Base-by-base conservation (phyloP, 345 rosid species). In the Salix dunnii region DNA sequence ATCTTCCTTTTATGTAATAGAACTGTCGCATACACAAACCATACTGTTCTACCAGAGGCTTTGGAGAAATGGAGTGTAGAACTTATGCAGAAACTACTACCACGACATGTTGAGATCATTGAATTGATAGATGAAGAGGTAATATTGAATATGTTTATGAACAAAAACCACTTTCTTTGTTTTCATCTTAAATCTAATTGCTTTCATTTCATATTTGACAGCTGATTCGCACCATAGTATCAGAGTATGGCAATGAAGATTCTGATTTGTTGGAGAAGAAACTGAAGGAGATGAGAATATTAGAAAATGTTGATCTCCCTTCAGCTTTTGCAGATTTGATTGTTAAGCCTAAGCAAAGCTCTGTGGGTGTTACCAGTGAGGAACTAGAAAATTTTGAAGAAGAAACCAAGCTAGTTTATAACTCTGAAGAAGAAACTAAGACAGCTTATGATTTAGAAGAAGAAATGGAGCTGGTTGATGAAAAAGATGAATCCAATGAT, bases 51-150 rank as follows among this genome's bases (percentile, higher is more conserved):
- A 78, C 97, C 97, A 10, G 97, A 92, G 86, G 97, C 97, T 33
- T 72, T 90, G 84, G 97, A 92, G 89, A 92, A 92, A 82, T 92
- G 97, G 97, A 92, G 94, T 80, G 84, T 92, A 69, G 97, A 89
- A 76, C 92, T 91, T 55, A 86, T 90, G 97, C 87, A 86, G 84
- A 88, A 90, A 76, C 64, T 92, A 81, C 84, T 92, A 30, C 97
- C 97, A 73, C 90, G 97, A 28, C 94, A 90, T 74, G 85, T 89
- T 68, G 91, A 89, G 89, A 92, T 92, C 62, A 92, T 92, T 51
- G 92, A 92, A 89, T 85, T 75, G 89, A 89, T 92, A 69, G 97
- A 92, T 79, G 92, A 90, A 76, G 92, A 92, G 94, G 97, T 92
- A 71, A 35, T 65, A 31, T 67, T 71, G 70, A 68, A 78, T 71